Evolutionary conservation across 768 basidiomycete species (phyloP).

Genomic region (Suillus subaureus): DNA sequence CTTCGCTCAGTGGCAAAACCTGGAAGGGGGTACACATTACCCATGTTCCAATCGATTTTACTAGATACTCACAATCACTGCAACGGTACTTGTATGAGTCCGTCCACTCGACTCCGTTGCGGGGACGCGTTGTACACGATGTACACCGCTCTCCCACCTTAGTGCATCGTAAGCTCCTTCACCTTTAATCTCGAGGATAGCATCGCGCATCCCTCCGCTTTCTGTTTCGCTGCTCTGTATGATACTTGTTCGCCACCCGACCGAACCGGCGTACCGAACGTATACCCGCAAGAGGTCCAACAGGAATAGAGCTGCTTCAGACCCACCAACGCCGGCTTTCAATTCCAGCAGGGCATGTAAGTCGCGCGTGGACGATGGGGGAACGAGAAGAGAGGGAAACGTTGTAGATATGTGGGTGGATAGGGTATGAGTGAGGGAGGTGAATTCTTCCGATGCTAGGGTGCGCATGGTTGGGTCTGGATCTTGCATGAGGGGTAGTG

Average conservation of each 20-base stretch:
- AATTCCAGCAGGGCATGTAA: slow-evolving; percentile 86
- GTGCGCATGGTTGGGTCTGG: slow-evolving; percentile 74
- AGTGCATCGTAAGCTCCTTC: slow-evolving; percentile 76
- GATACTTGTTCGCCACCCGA: slow-evolving; percentile 63
- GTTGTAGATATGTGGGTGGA: slow-evolving; percentile 36
- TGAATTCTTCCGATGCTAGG: slow-evolving; percentile 71
- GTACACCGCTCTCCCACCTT: slow-evolving; percentile 93
- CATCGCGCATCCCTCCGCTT: slow-evolving; percentile 74
- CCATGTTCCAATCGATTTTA: background rate
- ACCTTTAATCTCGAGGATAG: slow-evolving; percentile 78
- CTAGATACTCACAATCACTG: slow-evolving; percentile 67
- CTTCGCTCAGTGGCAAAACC: slow-evolving; percentile 83
- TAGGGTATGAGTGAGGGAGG: slow-evolving; percentile 39
- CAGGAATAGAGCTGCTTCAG: slow-evolving; percentile 83
- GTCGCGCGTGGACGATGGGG: slow-evolving; percentile 62
- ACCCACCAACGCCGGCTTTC: slow-evolving; percentile 91
- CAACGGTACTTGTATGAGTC: slow-evolving; percentile 90
- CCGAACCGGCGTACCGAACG: slow-evolving; percentile 53
- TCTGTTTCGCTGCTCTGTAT: slow-evolving; percentile 61
- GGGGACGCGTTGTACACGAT: slow-evolving; percentile 93
- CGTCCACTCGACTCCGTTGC: slow-evolving; percentile 87
- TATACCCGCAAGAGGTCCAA: slow-evolving; percentile 84
- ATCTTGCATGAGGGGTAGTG: slow-evolving; percentile 63
- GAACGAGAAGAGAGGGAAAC: slow-evolving; percentile 76
- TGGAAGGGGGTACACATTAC: slow-evolving; percentile 34